These are phyloP conservation scores for Lactifluus rugatus DNA, from an alignment of 768 basidiomycete species.

Conservation along the genomic window DNA sequence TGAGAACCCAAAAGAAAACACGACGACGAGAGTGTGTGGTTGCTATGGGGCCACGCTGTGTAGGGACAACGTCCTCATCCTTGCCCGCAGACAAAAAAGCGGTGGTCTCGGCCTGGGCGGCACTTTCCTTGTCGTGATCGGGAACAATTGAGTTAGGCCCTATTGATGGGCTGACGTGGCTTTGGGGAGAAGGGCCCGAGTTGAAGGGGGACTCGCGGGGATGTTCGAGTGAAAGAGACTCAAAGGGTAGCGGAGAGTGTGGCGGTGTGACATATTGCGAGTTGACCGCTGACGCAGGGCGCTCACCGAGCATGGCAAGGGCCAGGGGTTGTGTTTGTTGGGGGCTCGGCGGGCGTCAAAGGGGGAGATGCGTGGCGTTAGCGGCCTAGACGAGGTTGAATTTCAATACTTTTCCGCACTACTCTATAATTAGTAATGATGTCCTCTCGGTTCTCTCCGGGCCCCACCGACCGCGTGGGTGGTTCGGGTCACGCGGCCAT, in stretches of 20 bases:
- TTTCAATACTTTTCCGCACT: neutral
- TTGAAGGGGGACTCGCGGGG: neutral
- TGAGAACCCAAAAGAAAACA: neutral
- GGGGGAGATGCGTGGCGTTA: neutral
- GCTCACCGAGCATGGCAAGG: slow-evolving; percentile 10
- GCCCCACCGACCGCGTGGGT: neutral
- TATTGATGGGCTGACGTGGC: slow-evolving; percentile 1
- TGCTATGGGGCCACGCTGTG: neutral
- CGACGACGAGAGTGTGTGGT: slow-evolving; percentile 1
- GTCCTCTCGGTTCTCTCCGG: neutral
- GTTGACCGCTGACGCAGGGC: slow-evolving; percentile 9
- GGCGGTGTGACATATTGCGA: slow-evolving; percentile 8
- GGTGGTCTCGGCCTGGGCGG: neutral
- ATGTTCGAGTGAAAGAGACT: neutral
- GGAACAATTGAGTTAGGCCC: neutral
- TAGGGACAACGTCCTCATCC: neutral
- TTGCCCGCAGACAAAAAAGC: neutral
- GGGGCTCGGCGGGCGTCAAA: neutral
- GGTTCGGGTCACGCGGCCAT: neutral
- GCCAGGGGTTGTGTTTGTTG: neutral
- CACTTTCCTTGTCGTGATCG: neutral
- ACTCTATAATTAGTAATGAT: neutral
- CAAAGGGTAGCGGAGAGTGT: neutral
- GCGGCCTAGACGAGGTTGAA: no score
- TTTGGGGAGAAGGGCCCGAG: neutral